These are phyloP conservation scores for Penicillium salamii DNA, from an alignment of 495 filamentous ascomycete genomes.

Conservation along the genomic window DNA sequence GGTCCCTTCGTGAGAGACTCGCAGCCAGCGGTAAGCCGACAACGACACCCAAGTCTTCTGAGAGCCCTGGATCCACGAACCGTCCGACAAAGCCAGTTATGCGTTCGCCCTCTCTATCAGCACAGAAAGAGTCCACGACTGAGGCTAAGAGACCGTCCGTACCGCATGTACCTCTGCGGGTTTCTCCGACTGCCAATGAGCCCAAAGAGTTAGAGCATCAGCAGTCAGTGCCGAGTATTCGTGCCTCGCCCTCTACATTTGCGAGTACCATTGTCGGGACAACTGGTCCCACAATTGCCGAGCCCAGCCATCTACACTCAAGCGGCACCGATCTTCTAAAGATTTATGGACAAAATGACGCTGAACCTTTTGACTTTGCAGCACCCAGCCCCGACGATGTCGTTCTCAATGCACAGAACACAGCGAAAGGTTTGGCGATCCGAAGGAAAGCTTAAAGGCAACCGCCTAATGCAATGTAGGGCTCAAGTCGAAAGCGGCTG, in stretches of 20 bases:
- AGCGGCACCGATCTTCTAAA: conserved; percentile 49
- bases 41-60: conserved; percentile 24
- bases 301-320: conserved; percentile 39
- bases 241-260: conserved; percentile 62
- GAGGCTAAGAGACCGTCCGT: conserved; percentile 13
- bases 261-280: conserved; percentile 63
- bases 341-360: conserved; percentile 44
- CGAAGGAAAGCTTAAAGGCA: conserved; percentile 40
- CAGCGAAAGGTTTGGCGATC: conserved; percentile 73
- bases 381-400: conserved; percentile 93
- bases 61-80: conserved; percentile 22
- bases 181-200: background rate
- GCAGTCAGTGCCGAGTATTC: conserved; percentile 21
- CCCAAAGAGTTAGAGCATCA: conserved; percentile 13
- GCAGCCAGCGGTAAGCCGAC: conserved; percentile 27
- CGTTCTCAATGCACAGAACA: conserved; percentile 76
- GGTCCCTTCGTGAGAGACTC: conserved; percentile 39
- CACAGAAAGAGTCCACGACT: conserved; percentile 16
- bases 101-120: conserved; percentile 11
- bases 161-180: background rate
- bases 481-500: conserved; percentile 47
- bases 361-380: conserved; percentile 68
- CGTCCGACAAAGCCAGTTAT: conserved; percentile 20
- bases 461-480: conserved; percentile 44
- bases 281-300: conserved; percentile 27